These are phyloP conservation scores for Candida albicans DNA, from an alignment of 1,139 yeast genomes.

Conservation along the genomic window DNA sequence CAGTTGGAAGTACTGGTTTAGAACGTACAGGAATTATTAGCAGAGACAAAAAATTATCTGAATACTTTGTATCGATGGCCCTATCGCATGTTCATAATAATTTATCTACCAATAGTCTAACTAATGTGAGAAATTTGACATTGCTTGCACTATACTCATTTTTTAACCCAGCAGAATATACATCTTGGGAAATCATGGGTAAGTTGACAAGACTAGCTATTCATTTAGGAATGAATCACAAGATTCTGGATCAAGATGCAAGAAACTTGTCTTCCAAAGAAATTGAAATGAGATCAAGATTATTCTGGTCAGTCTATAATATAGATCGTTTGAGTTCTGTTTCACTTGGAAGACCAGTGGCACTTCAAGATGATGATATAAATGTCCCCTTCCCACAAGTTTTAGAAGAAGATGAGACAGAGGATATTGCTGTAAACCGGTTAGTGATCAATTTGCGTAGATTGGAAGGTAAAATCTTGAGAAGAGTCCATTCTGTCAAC, in stretches of 20 bases:
- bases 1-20: conserved; percentile 49
- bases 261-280: conserved; percentile 25
- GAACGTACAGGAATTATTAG: conserved; percentile 32
- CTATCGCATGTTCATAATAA: conserved; percentile 27
- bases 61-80: conserved; percentile 20
- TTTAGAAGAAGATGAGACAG: conserved; percentile 35
- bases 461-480: conserved; percentile 43
- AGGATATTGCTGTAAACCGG: conserved; percentile 36
- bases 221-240: conserved; percentile 44
- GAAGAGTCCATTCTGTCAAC: conserved; percentile 40
- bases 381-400: conserved; percentile 39
- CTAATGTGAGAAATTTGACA: conserved; percentile 37
- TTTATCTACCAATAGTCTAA: conserved; percentile 32
- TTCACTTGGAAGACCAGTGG: conserved; percentile 44
- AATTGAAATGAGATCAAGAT: conserved; percentile 40
- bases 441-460: conserved; percentile 40
- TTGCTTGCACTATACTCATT: conserved; percentile 47
- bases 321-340: conserved; percentile 47
- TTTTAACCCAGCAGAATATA: conserved; percentile 42
- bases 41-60: conserved; percentile 27
- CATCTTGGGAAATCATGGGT: conserved; percentile 52
- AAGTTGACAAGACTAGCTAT: conserved; percentile 40
- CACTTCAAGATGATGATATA: conserved; percentile 47
- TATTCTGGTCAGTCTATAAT: conserved; percentile 53
- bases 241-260: conserved; percentile 23